Conservation (phyloP, 805 yeast species). For the Wickerhamiella nectarea region DNA sequence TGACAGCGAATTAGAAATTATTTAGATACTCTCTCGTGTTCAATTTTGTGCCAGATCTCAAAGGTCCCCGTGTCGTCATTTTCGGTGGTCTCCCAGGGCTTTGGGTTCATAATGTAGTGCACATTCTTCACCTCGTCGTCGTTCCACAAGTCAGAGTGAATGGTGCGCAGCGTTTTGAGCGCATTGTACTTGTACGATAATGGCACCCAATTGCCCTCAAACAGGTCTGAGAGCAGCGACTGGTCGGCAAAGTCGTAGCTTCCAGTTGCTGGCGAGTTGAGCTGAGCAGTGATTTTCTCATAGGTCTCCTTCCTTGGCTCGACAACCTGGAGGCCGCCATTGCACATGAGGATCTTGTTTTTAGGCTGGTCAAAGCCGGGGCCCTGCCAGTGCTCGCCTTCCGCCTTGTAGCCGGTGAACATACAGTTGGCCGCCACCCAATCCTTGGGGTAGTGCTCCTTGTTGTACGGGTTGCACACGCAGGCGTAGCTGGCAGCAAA, state of each 20-base stretch:
- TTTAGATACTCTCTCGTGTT: slow-evolving; percentile 19
- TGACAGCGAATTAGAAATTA: slow-evolving; percentile 18
- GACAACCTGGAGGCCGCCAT: slow-evolving; percentile 46
- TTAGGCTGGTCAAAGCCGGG: slow-evolving; percentile 26
- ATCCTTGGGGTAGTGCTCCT: slow-evolving; percentile 39
- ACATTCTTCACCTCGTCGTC: slow-evolving; percentile 38
- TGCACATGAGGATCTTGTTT: slow-evolving; percentile 29
- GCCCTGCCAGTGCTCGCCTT: slow-evolving; percentile 25
- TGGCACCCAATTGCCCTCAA: slow-evolving; percentile 37
- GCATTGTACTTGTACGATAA: slow-evolving; percentile 42
- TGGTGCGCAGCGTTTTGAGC: slow-evolving; percentile 36
- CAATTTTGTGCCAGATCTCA: slow-evolving; percentile 36
- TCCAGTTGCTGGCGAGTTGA: slow-evolving; percentile 29
- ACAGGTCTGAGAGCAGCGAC: slow-evolving; percentile 41
- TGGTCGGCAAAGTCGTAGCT: slow-evolving; percentile 47
- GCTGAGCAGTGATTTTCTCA: slow-evolving; percentile 30
- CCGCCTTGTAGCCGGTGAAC: slow-evolving; percentile 29
- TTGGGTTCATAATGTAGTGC: slow-evolving; percentile 45
- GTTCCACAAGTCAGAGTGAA: slow-evolving; percentile 38
- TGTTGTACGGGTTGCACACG: slow-evolving; percentile 44
- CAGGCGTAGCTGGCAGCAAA: slow-evolving; percentile 52
- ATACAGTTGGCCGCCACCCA: slow-evolving; percentile 42
- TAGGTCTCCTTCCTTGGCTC: slow-evolving; percentile 31
- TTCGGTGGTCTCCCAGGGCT: slow-evolving; percentile 40
- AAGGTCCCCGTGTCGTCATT: slow-evolving; percentile 33